Percentiles rank a stretch among this genome's conserved stretches.
Conservation (phyloP, 73 alveolate species). For the Paramecium octaurelia region DNA sequence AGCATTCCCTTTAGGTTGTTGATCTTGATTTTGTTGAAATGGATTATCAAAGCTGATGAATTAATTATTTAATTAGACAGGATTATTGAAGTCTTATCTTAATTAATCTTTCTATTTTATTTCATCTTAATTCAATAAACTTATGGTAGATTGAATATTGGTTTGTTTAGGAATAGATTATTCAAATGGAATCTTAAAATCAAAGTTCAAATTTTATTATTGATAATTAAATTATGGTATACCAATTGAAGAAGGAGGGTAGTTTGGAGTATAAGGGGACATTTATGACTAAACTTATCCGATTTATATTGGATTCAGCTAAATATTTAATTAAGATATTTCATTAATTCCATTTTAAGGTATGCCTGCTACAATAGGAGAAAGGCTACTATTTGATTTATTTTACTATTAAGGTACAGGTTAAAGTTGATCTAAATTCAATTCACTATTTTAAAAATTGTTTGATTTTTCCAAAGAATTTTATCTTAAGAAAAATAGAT, state of each 20-base stretch:
- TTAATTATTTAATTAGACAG: neutral
- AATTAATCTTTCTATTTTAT: neutral
- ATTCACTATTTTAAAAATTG: neutral
- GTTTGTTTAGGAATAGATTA: neutral
- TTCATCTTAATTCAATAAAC: neutral
- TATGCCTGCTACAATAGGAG: neutral
- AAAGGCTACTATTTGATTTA: neutral
- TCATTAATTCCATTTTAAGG: neutral
- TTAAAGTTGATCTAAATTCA: neutral
- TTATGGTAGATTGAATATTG: neutral
- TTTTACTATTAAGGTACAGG: neutral
- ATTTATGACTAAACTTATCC: neutral
- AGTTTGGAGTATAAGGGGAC: neutral
- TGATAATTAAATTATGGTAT: neutral
- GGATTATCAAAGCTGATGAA: neutral
- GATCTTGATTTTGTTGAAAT: neutral
- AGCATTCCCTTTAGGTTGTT: neutral
- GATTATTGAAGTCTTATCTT: neutral
- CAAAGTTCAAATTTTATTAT: neutral
- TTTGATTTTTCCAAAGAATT: neutral
- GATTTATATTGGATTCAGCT: neutral
- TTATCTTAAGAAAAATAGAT: neutral
- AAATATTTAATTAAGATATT: neutral
- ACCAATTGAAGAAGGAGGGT: neutral
- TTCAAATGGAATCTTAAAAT: neutral